phyloP scores from a whole-genome alignment of 176 grass and related monocot genomes.

The Cenchrus fungigraminus region DNA sequence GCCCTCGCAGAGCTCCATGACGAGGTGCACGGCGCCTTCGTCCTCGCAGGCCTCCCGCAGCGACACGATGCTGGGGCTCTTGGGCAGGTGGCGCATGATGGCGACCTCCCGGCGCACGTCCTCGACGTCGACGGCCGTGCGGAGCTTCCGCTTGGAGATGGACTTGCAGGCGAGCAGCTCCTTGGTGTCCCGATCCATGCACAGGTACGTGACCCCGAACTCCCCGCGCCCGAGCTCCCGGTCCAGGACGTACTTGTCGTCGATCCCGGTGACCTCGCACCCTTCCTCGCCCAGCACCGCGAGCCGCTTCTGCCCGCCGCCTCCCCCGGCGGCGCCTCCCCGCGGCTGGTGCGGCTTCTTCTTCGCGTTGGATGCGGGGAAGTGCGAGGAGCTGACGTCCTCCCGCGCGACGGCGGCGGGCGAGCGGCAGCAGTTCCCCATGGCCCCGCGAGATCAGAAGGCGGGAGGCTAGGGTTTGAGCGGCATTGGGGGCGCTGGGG shows the following conservation, averaged over 20 bases:
- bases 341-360: constrained; percentile 72
- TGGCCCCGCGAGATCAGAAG: constrained; percentile 46
- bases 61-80: constrained; percentile 71
- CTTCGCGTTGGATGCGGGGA: constrained; percentile 59
- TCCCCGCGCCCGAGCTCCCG: constrained; percentile 93
- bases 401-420: constrained; percentile 90
- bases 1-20: constrained; percentile 99
- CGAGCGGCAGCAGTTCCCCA: constrained; percentile 99
- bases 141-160: constrained; percentile 98
- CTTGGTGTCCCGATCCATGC: constrained; percentile 85
- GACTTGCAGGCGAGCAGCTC: constrained; percentile 97
- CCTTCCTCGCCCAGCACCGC: constrained; percentile 69
- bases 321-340: constrained; percentile 35
- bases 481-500: constrained; percentile 48
- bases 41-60: constrained; percentile 96
- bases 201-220: constrained; percentile 99
- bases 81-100: constrained; percentile 96
- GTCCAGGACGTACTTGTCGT: constrained; percentile 87
- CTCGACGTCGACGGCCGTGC: constrained; percentile 92
- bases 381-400: constrained; percentile 82
- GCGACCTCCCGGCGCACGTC: constrained; percentile 98
- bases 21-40: constrained; percentile 90
- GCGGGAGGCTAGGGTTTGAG: constrained; percentile 55
- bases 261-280: constrained; percentile 60
- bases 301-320: constrained; percentile 63